phyloP scores from a whole-genome alignment of 1,284 basidiomycete genomes.

The Sanghuangporus sanghuang region DNA sequence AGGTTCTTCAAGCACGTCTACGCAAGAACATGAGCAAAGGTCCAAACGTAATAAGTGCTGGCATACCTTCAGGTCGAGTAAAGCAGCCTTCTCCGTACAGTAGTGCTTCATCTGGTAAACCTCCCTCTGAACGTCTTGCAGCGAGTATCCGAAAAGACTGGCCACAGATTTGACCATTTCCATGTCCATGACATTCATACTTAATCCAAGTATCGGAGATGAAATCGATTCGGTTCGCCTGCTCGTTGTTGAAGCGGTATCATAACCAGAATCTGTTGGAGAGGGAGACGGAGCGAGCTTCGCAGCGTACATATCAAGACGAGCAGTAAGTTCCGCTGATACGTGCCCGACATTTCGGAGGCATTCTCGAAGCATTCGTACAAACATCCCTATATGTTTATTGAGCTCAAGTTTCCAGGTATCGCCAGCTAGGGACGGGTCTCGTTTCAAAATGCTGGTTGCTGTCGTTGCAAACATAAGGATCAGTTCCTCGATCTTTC shows the following conservation, averaged over 20 bases:
- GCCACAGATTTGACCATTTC: conserved; percentile 68
- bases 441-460: conserved; percentile 81
- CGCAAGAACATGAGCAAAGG: conserved; percentile 47
- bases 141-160: conserved; percentile 69
- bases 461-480: conserved; percentile 92
- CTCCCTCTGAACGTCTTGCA: conserved; percentile 67
- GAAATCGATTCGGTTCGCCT: conserved; percentile 45
- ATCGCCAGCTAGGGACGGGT: conserved; percentile 67
- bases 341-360: conserved; percentile 69
- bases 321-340: conserved; percentile 74
- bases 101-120: conserved; percentile 61
- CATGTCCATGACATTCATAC: conserved; percentile 64
- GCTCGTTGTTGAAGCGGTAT: conserved; percentile 48
- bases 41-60: not conserved
- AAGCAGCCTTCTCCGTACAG: conserved; percentile 76
- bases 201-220: conserved; percentile 34
- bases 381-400: conserved; percentile 84
- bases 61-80: conserved; percentile 3
- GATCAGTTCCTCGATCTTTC: conserved; percentile 96
- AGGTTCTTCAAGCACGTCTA: conserved; percentile 91
- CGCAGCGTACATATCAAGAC: conserved; percentile 79
- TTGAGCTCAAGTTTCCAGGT: conserved; percentile 93
- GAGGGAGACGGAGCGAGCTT: conserved; percentile 63
- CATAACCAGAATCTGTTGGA: conserved; percentile 62
- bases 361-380: conserved; percentile 80